Base-by-base conservation (phyloP, 768 basidiomycete species). In the Inosperma sp. region DNA sequence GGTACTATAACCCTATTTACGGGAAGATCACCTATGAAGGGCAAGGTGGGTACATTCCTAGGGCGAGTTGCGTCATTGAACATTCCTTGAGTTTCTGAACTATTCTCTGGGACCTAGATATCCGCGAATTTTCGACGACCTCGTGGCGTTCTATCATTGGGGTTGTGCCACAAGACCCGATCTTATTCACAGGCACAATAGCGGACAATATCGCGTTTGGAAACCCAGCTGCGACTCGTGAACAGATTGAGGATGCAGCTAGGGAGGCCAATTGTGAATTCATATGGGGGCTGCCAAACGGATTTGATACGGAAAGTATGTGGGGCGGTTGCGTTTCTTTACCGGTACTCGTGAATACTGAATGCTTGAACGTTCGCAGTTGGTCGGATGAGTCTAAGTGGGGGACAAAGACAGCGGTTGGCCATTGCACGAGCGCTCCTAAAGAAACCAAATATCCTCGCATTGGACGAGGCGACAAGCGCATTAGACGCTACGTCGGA, bases 151-250 rank as follows among this genome's bases (percentile, higher is more conserved):
- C 75, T 49, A 78, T 86, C 25, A 92, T 98, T 37, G 92, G 93
- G 0, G 82, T 97, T n/a, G 93, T 98, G 2, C 94, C 93, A 10
- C 94, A 97, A 72, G 93, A 95, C 55, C 91, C 93, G 0, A 82
- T 93, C 2, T 67, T 96, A 23, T 96, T 96, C 67, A 86, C 87
- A 2, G 92, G 93, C 2, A 95, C 93, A 0, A 94, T 97, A 44
- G 92, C 92, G 2, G 88, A 89, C 2, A 98, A 98, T 60, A 98
- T 95, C 55, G 86, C 93, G 0, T 97, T 88, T 60, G 94, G 94
- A 2, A 79, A 85, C 42, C 75, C 80, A 7, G 69, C 77, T 16
- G 89, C 83, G 0, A 88, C 90, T 0, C 77, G 87, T 17, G 83
- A 84, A 56, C 81, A 95, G 52, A 88, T 97, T 17, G 91, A 96